Evolutionary conservation across 495 filamentous ascomycete species (phyloP).

Genomic region (Talaromyces proteolyticus): DNA sequence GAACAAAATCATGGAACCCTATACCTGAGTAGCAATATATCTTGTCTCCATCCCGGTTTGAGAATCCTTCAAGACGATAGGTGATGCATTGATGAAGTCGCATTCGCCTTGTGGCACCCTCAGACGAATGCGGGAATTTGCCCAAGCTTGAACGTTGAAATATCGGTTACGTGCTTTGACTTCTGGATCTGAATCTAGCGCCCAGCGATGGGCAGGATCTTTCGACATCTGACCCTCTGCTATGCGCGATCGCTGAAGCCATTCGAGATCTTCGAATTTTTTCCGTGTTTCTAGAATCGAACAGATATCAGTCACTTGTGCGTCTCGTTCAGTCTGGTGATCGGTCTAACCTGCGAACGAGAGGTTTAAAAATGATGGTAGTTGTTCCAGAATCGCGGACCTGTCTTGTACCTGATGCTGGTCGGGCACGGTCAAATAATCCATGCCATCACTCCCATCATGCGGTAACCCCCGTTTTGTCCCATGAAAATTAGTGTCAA

Average conservation of each 20-base stretch:
- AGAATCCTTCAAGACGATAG: conserved; percentile 62
- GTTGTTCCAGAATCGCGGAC: conserved; percentile 14
- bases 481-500: conserved; percentile 37
- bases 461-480: conserved; percentile 35
- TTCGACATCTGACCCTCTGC: conserved; percentile 27
- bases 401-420: conserved; percentile 17
- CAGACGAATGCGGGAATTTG: conserved; percentile 78
- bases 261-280: conserved; percentile 44
- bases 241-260: conserved; percentile 35
- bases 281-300: conserved; percentile 33
- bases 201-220: conserved; percentile 36
- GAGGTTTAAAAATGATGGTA: conserved; percentile 40
- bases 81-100: conserved; percentile 96
- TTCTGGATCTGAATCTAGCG: conserved; percentile 45
- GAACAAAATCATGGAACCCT: conserved; percentile 10
- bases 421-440: conserved; percentile 19
- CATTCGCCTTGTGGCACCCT: conserved; percentile 70
- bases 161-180: conserved; percentile 69
- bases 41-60: conserved; percentile 41
- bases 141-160: conserved; percentile 79
- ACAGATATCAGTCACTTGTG: no score
- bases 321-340: no score
- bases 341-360: conserved; percentile 27
- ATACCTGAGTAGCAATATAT: conserved; percentile 65
- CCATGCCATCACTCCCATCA: conserved; percentile 28